A percentile compares a stretch with the other conserved stretches of the same genome.
These are phyloP conservation scores for Metschnikowia drakensbergensis DNA, from an alignment of 805 yeast species.

Conservation along the genomic window DNA sequence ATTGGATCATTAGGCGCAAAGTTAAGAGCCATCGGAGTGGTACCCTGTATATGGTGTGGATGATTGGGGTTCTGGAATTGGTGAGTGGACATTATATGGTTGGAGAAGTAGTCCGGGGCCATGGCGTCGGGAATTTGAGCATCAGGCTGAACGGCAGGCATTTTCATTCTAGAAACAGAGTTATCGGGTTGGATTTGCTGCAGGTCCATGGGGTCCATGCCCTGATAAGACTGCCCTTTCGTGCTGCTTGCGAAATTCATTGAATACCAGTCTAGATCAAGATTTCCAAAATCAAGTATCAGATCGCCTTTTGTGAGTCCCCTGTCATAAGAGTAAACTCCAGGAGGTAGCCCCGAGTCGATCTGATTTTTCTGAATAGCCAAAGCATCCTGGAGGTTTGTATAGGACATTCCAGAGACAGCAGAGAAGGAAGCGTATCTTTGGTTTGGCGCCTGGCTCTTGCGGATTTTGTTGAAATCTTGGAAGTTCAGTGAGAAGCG, in stretches of 20 bases:
- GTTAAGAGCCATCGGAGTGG: constrained; percentile 36
- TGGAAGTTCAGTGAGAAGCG: constrained; percentile 10
- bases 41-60: constrained; percentile 39
- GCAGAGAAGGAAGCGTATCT: constrained; percentile 65
- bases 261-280: constrained; percentile 25
- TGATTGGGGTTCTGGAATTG: constrained; percentile 36
- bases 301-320: constrained; percentile 19
- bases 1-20: constrained; percentile 17
- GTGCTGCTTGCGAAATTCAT: constrained; percentile 7
- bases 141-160: constrained; percentile 12
- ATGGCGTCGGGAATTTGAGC: constrained; percentile 8
- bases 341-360: constrained; percentile 26
- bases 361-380: constrained; percentile 33
- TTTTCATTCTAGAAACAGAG: neutral
- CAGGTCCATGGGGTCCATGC: neutral
- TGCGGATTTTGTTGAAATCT: constrained; percentile 6
- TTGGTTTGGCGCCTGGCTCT: constrained; percentile 7
- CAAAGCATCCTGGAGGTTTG: constrained; percentile 45
- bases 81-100: constrained; percentile 19
- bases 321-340: constrained; percentile 30
- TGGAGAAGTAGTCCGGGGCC: constrained; percentile 17
- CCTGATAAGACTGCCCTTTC: neutral
- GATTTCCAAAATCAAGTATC: constrained; percentile 19
- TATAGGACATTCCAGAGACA: constrained; percentile 55
- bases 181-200: neutral